These are phyloP conservation scores for Pythium apleroticum DNA, from an alignment of 352 stramenopile species.

Conservation along the genomic window DNA sequence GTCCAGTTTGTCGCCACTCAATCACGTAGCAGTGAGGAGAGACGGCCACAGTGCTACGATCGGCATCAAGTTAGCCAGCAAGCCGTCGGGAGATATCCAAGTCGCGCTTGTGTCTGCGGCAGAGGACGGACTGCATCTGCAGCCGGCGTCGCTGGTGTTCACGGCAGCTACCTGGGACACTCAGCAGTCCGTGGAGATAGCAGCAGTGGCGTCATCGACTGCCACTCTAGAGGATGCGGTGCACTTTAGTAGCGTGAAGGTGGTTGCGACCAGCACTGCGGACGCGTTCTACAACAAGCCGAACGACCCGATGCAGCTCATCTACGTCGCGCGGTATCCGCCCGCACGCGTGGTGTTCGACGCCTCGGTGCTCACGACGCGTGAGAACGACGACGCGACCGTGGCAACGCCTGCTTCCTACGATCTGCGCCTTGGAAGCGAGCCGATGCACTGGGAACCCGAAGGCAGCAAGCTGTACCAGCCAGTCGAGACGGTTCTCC, in stretches of 20 bases:
- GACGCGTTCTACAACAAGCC: conserved; percentile 46
- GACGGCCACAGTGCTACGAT: conserved; percentile 44
- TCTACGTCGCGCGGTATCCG: conserved; percentile 51
- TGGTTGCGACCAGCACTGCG: conserved; percentile 29
- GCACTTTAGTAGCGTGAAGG: conserved; percentile 29
- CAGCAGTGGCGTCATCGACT: conserved; percentile 8
- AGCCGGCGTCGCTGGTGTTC: conserved; percentile 36
- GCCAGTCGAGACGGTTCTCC: conserved; percentile 38
- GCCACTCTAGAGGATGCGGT: conserved; percentile 12
- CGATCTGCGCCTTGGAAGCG: conserved; percentile 38
- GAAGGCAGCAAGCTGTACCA: conserved; percentile 28
- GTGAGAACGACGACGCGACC: conserved; percentile 47
- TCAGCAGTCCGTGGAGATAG: conserved; percentile 28
- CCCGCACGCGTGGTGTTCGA: conserved; percentile 39
- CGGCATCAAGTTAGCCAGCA: conserved; percentile 34
- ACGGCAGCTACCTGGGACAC: conserved; percentile 33
- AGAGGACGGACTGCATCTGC: conserved; percentile 29
- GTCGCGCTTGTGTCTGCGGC: conserved; percentile 33
- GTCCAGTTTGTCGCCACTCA: conserved; percentile 11
- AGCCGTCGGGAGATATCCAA: conserved; percentile 40
- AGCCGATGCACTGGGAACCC: conserved; percentile 71
- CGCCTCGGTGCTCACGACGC: conserved; percentile 29
- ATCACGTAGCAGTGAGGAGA: conserved; percentile 30
- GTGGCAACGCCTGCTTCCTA: conserved; percentile 31
- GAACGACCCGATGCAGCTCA: conserved; percentile 14